Evolutionary conservation across 2,329 filamentous ascomycete species (phyloP).

Genomic region (Diaporthe sp.): DNA sequence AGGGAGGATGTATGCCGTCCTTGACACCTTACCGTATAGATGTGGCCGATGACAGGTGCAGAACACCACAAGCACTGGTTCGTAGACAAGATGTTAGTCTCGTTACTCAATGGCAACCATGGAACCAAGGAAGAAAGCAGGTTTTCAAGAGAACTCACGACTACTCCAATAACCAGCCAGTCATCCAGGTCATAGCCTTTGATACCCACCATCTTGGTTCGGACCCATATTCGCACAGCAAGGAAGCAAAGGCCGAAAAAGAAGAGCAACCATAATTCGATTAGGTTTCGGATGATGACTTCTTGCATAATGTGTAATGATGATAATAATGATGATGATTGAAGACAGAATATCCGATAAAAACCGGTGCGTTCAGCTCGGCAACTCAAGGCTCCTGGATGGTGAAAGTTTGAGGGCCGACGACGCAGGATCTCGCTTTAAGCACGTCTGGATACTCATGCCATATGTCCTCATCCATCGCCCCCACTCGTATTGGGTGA

Average conservation of each 20-base stretch:
- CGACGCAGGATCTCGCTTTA: background rate
- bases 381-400: background rate
- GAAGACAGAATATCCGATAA: background rate
- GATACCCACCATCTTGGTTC: constrained; percentile 3
- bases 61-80: background rate
- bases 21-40: background rate
- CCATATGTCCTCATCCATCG: background rate
- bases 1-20: background rate
- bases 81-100: background rate
- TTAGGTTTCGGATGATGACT: background rate
- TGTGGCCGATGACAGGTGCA: background rate
- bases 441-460: background rate
- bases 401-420: background rate
- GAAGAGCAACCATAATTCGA: background rate
- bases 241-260: background rate
- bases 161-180: background rate
- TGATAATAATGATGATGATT: background rate
- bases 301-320: background rate
- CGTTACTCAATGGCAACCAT: background rate
- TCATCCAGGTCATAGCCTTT: constrained; percentile 1
- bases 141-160: background rate
- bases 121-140: too few relatives aligned
- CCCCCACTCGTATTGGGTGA: background rate
- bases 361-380: background rate
- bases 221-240: constrained; percentile 7